These are phyloP conservation scores for Colletotrichum echinochloae DNA, from an alignment of 2,329 filamentous ascomycete species.

Conservation along the genomic window DNA sequence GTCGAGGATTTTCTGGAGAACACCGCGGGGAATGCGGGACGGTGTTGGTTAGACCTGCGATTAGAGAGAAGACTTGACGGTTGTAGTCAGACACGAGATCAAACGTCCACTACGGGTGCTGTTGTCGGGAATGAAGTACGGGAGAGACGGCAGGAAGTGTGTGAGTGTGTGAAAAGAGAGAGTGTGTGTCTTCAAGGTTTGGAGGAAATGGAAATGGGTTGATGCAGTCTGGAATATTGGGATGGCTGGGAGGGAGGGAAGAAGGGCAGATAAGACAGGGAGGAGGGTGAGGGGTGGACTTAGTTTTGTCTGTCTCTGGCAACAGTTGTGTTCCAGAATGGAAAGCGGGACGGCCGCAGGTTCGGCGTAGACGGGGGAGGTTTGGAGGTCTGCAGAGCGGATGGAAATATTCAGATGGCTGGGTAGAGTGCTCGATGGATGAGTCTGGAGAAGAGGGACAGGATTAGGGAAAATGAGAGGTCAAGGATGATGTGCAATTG, in stretches of 20 bases:
- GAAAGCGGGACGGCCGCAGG: constrained; percentile 24
- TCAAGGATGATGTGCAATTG: constrained; percentile 33
- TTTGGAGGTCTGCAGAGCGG: constrained; percentile 33
- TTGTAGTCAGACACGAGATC: constrained; percentile 37
- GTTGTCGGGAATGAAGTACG: constrained; percentile 21
- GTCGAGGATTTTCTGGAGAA: constrained; percentile 20
- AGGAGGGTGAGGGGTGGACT: constrained; percentile 37
- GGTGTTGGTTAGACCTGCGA: constrained; percentile 35
- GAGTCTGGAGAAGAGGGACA: constrained; percentile 26
- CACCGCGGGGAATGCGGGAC: constrained; percentile 42
- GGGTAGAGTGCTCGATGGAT: constrained; percentile 37
- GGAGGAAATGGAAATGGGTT: constrained; percentile 24
- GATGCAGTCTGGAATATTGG: constrained; percentile 36
- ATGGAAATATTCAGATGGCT: constrained; percentile 44
- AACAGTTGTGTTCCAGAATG: constrained; percentile 25
- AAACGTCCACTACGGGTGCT: constrained; percentile 31
- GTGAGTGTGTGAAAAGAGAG: constrained; percentile 21
- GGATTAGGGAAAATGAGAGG: constrained; percentile 6
- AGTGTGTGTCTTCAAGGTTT: constrained; percentile 28
- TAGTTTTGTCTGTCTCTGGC: constrained; percentile 42
- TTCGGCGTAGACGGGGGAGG: constrained; percentile 25
- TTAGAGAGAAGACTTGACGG: constrained; percentile 17
- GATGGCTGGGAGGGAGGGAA: constrained; percentile 37
- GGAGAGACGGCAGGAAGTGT: constrained; percentile 19
- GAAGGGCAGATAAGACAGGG: constrained; percentile 11